Conservation (phyloP, 495 filamentous ascomycete species). For the Oleoguttula mirabilis region DNA sequence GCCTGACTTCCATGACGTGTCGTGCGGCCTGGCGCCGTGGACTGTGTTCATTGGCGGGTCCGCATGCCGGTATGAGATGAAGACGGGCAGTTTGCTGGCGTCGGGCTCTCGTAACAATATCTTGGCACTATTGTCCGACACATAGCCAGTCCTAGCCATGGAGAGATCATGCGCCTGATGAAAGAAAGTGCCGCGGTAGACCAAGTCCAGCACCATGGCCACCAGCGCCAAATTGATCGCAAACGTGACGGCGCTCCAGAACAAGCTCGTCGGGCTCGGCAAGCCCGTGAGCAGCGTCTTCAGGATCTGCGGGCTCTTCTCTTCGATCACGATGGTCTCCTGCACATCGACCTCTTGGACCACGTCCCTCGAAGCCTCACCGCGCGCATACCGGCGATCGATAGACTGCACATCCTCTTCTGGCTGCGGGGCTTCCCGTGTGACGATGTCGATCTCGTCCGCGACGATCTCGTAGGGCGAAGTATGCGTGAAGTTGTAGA, state of each 20-base stretch:
- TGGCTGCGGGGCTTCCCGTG: constrained; percentile 39
- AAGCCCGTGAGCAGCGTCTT: constrained; percentile 63
- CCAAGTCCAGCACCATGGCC: constrained; percentile 56
- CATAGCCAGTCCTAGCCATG: constrained; percentile 74
- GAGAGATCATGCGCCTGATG: constrained; percentile 63
- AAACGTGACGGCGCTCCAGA: constrained; percentile 51
- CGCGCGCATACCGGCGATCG: constrained; percentile 14
- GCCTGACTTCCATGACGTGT: constrained; percentile 51
- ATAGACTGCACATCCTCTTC: constrained; percentile 16
- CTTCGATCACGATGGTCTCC: constrained; percentile 29
- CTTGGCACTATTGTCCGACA: constrained; percentile 68
- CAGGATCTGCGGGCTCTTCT: constrained; percentile 29
- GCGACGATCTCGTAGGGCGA: constrained; percentile 46
- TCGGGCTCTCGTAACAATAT: constrained; percentile 78
- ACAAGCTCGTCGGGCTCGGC: constrained; percentile 52
- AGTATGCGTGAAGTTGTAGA: constrained; percentile 44
- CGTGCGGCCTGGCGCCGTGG: constrained; percentile 34
- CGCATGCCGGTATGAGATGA: constrained; percentile 47
- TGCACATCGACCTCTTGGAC: constrained; percentile 30
- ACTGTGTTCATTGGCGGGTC: constrained; percentile 22
- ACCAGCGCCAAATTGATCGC: constrained; percentile 57
- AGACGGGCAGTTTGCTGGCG: constrained; percentile 57
- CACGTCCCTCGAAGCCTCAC: constrained; percentile 22
- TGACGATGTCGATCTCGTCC: constrained; percentile 47
- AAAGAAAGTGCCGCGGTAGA: constrained; percentile 54